Base-by-base conservation (phyloP, 192 early-diverging fungal genomes). In the Ambispora gerdemannii region DNA sequence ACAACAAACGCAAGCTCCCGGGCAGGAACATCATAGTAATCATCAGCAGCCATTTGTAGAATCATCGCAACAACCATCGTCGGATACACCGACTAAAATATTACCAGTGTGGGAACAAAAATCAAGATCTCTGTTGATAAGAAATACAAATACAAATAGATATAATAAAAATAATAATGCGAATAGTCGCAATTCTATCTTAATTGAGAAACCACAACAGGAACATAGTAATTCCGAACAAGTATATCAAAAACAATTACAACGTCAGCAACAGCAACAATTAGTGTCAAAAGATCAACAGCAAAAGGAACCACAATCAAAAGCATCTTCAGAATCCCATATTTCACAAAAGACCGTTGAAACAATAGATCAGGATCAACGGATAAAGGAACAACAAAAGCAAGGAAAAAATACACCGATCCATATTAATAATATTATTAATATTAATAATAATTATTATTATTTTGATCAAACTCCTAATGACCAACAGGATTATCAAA, bases 171-270 rank as follows among this genome's bases (percentile, higher is more conserved):
- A 13, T 50, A 72, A 25, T 59, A 63, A 51, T 31, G 61, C 3
- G 66, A 64, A 0, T 77, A 71, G 75, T 67, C 71, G 6, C 72
- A 73, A 17, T n/a, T n/a, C 72, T 72, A 22, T 67, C 75, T 11
- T 72, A 72, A 34, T 77, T 67, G 71, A 72, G 73, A 24, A 65
- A 52, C 52, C 72, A 73, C 61, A 72, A 72, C 28, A 72, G 73
- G 50, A 72, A 77, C 43, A 77, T 67, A 3, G 71, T 77, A n/a
- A 73, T 67, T 19, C 75, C 71, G 38, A 77, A 72, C 33, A 74
- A 58, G 8, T 69, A 32, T 43, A 63, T 67, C 38, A 67, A 31
- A 50, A 32, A 27, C n/a, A 56, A 68, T 28, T 43, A 22, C 50
- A 69, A 24, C 50, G 63, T 35, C 31, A 60, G 7, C 50, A 27